Evolutionary conservation across 2,329 filamentous ascomycete species (phyloP), one percentile per base, ranked within the genome.

Genomic region (Colletotrichum sp.): DNA sequence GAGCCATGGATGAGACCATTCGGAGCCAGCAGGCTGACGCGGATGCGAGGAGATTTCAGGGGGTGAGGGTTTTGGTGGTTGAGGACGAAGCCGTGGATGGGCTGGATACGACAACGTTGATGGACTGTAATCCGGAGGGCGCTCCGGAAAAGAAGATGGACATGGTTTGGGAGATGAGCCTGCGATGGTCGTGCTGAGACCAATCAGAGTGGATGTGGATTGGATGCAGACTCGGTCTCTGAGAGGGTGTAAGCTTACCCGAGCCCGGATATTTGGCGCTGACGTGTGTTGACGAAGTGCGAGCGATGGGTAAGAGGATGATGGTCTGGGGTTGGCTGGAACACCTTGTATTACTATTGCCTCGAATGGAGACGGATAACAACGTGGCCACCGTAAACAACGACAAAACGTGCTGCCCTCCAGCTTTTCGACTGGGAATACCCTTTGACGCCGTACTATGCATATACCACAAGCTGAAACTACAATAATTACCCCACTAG

Each of bases 1-100:
- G 78, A 60, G 74, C 80, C 34, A 79, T 85, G 6, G 75, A 79
- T 5, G 78, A 81, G 63, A 80, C 80, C 5, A 81, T 85, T 57
- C 79, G 80, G 9, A 76, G 78, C 63, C 83, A 85, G 67, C 84
- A 85, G 68, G 36, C 52, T 1, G 71, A 75, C 3, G 66, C 71
- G 2, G 52, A 78, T 67, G 44, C 79, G 55, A 72, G 74, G 3
- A 77, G 34, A 15, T 82, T 83, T 49, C 71, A 81, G 24, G 79
- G 81, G 3, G 79, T 81, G 28, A 78, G 81, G 34, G 71, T 82
- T 13, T 65, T 82, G 76, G 74, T 81, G 44, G 80, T 79, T 8
- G 78, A 82, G 6, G 81, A 82, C 18, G 79, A 82, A 8, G 71
- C 6, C 24, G 21, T 70, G 49, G 57, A 76, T 18, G 63, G 57